Conservation (phyloP, 805 yeast species). For the Schizosaccharomyces japonicus region DNA sequence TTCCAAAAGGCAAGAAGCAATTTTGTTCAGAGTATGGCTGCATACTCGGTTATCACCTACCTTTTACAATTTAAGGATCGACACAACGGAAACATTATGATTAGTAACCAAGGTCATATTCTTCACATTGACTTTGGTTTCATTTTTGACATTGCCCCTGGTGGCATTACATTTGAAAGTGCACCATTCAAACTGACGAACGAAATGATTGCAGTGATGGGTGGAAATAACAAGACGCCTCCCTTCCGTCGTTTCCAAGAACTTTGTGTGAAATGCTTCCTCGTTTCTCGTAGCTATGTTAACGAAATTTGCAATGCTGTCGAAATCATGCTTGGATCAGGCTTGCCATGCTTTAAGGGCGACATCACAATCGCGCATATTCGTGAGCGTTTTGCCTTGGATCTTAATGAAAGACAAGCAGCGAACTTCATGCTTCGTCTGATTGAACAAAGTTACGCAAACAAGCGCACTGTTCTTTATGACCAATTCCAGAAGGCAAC, state of each 20-base stretch:
- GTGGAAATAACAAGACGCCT: constrained; percentile 67
- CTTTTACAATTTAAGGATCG: constrained; percentile 82
- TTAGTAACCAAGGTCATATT: constrained; percentile 84
- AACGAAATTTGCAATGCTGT: constrained; percentile 69
- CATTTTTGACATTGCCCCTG: constrained; percentile 96
- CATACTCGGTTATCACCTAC: constrained; percentile 77
- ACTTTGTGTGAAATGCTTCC: constrained; percentile 72
- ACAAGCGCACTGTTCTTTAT: constrained; percentile 75
- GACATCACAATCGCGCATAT: constrained; percentile 54
- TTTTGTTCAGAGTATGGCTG: constrained; percentile 78
- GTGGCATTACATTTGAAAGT: constrained; percentile 94
- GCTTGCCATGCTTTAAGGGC: constrained; percentile 87
- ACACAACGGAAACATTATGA: constrained; percentile 92
- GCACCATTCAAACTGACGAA: constrained; percentile 90
- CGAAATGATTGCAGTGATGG: constrained; percentile 90
- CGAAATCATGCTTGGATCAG: constrained; percentile 79
- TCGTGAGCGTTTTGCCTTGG: constrained; percentile 54
- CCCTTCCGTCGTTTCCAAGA: constrained; percentile 88
- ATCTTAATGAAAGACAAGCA: constrained; percentile 65
- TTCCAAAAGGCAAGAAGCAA: constrained; percentile 82
- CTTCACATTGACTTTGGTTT: constrained; percentile 95
- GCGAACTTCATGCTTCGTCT: constrained; percentile 51
- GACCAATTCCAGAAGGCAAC: constrained; percentile 93
- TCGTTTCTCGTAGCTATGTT: constrained; percentile 71
- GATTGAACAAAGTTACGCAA: constrained; percentile 61